Percentiles rank a stretch among this genome's conserved stretches.
Conservation (phyloP, 1,139 yeast genomes). For the Saccharomyces hybrid region DNA sequence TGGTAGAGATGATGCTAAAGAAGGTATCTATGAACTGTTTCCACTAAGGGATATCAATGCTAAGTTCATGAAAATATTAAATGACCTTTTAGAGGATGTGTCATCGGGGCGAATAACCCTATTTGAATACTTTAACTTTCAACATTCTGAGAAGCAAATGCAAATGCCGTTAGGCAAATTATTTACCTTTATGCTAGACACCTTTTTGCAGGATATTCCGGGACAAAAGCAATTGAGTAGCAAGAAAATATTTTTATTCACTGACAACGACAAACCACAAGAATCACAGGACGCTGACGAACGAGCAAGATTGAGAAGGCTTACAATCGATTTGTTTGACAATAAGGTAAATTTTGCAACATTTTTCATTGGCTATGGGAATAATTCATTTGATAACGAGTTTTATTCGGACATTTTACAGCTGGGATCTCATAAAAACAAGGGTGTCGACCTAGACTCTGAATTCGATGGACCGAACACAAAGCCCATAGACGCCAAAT, state of each 20-base stretch:
- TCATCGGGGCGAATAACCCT: conserved; percentile 14
- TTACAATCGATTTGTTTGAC: conserved; percentile 53
- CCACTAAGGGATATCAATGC: conserved; percentile 37
- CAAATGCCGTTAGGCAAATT: conserved; percentile 26
- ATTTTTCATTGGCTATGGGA: conserved; percentile 44
- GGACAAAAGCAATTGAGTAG: conserved; percentile 35
- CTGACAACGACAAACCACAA: conserved; percentile 51
- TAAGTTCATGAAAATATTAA: conserved; percentile 35
- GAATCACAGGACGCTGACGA: conserved; percentile 32
- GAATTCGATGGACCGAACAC: conserved; percentile 35
- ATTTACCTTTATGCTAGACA: conserved; percentile 34
- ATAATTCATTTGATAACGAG: conserved; percentile 41
- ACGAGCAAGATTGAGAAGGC: conserved; percentile 43
- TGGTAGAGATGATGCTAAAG: conserved; percentile 19
- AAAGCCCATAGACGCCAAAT: conserved; percentile 39
- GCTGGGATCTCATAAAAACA: conserved; percentile 17
- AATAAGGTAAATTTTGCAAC: conserved; percentile 52
- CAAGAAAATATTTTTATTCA: conserved; percentile 46
- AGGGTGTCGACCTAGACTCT: conserved; percentile 8
- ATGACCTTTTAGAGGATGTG: conserved; percentile 35
- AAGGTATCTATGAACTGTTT: conserved; percentile 35
- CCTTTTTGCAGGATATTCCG: conserved; percentile 30
- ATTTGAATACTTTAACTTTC: conserved; percentile 25
- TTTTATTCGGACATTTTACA: conserved; percentile 51
- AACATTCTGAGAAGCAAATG: conserved; percentile 15